Evolutionary conservation across 1,284 basidiomycete genomes (phyloP).

Genomic region (Irpex sp.): DNA sequence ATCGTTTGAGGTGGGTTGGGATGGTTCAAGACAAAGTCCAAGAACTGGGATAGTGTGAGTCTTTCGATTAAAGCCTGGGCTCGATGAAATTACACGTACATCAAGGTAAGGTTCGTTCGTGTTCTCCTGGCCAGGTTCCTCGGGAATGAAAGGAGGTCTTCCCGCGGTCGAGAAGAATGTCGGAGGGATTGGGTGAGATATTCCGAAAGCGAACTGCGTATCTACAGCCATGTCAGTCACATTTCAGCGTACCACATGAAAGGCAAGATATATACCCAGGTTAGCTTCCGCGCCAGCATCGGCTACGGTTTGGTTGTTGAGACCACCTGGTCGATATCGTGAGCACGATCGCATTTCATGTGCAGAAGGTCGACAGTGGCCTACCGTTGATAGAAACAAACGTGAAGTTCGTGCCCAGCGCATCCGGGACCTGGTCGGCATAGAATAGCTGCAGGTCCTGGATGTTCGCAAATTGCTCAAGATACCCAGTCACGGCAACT

Average conservation of each 20-base stretch:
- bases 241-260: no score
- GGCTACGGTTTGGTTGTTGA: constrained; percentile 52
- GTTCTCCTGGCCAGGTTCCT: constrained; percentile 32
- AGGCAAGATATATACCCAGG: constrained; percentile 28
- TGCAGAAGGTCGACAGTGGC: not conserved
- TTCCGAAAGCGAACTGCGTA: constrained; percentile 41
- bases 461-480: constrained; percentile 49
- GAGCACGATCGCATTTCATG: not conserved
- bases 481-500: constrained; percentile 57
- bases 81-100: constrained; percentile 23
- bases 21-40: constrained; percentile 39
- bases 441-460: constrained; percentile 40
- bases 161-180: constrained; percentile 62
- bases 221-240: constrained; percentile 21
- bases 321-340: constrained; percentile 32
- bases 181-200: constrained; percentile 43
- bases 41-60: constrained; percentile 38
- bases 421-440: constrained; percentile 26
- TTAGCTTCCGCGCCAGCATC: constrained; percentile 65
- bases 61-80: not conserved
- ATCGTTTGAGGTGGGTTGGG: constrained; percentile 47
- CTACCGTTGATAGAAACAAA: constrained; percentile 31
- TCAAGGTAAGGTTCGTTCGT: constrained; percentile 63
- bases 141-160: constrained; percentile 53
- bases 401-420: constrained; percentile 37